Evolutionary conservation across 148 eudicot species (phyloP).

Genomic region (Amaranthus palmeri): DNA sequence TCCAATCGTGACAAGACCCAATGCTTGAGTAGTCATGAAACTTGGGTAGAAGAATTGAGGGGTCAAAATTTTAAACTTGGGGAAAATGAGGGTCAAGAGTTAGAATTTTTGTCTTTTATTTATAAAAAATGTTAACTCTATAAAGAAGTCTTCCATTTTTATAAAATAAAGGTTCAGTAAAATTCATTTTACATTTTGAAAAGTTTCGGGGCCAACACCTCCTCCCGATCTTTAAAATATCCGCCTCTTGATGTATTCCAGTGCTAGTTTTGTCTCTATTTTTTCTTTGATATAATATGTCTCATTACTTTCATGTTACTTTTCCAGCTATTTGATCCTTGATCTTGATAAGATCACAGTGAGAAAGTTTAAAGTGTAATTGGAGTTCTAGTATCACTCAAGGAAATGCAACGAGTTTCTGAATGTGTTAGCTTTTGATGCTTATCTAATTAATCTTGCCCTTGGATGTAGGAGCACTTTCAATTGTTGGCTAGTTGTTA

Average conservation of each 20-base stretch:
- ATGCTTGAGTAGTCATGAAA: no score
- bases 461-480: conserved; percentile 59
- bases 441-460: not conserved
- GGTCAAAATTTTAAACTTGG: no score
- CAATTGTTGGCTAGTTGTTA: conserved; percentile 84
- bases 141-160: no score
- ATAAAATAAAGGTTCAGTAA: no score
- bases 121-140: no score
- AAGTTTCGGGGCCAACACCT: no score
- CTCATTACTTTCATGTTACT: not conserved
- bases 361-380: not conserved
- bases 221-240: no score
- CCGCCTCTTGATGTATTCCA: not conserved
- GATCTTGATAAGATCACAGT: not conserved
- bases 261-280: not conserved
- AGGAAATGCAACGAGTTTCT: not conserved
- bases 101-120: no score
- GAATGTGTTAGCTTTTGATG: conserved; percentile 1
- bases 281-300: not conserved
- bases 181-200: no score
- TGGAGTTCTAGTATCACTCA: not conserved
- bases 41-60: no score
- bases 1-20: no score
- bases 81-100: no score
- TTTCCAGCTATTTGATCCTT: not conserved